Percentiles rank a stretch among this genome's conserved stretches.
Evolutionary conservation across 352 stramenopile genomes (phyloP).

Genomic region (Sclerospora graminicola): DNA sequence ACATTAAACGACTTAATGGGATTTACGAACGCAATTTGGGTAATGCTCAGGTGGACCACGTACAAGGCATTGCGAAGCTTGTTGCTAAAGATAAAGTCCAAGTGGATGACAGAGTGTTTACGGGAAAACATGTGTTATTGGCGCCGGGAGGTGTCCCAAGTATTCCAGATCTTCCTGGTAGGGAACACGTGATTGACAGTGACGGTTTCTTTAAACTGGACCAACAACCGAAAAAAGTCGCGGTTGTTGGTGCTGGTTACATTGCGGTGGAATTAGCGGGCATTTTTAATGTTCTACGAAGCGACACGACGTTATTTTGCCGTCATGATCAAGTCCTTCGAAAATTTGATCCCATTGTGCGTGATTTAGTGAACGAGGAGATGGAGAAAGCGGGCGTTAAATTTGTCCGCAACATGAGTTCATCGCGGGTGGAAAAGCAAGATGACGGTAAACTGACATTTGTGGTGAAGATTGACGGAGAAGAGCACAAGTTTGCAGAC

Average conservation of each 20-base stretch:
- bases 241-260: conserved; percentile 96
- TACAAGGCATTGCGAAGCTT: conserved; percentile 87
- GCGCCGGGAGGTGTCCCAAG: conserved; percentile 88
- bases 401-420: conserved; percentile 32
- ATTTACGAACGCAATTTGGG: conserved; percentile 88
- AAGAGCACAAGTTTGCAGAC: conserved; percentile 77
- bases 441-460: conserved; percentile 43
- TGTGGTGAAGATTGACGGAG: conserved; percentile 47
- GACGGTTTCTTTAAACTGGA: conserved; percentile 97
- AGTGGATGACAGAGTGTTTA: background rate
- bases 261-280: conserved; percentile 97
- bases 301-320: conserved; percentile 86
- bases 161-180: conserved; percentile 77
- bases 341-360: conserved; percentile 76
- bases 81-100: conserved; percentile 72
- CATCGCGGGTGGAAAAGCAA: conserved; percentile 27
- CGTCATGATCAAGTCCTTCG: conserved; percentile 77
- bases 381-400: conserved; percentile 43
- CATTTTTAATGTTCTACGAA: conserved; percentile 89
- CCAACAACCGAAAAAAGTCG: conserved; percentile 85
- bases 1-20: conserved; percentile 92
- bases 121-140: conserved; percentile 90
- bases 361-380: conserved; percentile 42
- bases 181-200: conserved; percentile 89
- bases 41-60: conserved; percentile 18